A percentile compares a stretch with the other conserved stretches of the same genome.
Evolutionary conservation across 208 protist genomes (phyloP).

Genomic region (Acanthamoeba quina): DNA sequence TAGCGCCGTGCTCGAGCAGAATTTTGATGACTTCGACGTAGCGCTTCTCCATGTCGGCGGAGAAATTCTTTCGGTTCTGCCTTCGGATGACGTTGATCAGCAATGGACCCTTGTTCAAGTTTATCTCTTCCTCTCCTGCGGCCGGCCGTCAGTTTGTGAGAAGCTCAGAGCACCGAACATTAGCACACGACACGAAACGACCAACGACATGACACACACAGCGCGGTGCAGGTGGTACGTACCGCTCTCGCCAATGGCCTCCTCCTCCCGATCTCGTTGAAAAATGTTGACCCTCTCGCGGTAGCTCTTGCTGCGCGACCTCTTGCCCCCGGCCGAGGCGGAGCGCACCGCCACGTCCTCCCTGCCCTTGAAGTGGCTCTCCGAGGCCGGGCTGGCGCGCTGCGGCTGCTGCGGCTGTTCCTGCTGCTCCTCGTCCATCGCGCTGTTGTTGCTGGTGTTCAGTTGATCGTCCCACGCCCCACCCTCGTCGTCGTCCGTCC

Average conservation of each 20-base stretch:
- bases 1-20: not conserved
- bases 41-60: slow-evolving; percentile 5
- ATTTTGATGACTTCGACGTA: slow-evolving; percentile 16
- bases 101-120: not conserved
- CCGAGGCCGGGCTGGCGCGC: not conserved
- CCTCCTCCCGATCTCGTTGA: not conserved
- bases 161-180: not conserved
- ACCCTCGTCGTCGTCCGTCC: slow-evolving; percentile 7
- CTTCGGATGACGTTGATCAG: slow-evolving; percentile 37
- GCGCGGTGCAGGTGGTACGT: not conserved
- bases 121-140: slow-evolving; percentile 5
- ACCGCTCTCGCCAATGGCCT: slow-evolving; percentile 41
- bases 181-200: not conserved
- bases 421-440: not conserved
- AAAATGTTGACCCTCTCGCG: slow-evolving; percentile 42
- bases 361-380: not conserved
- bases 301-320: slow-evolving; percentile 56
- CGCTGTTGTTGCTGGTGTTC: not conserved
- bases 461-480: not conserved
- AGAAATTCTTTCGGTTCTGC: slow-evolving; percentile 3
- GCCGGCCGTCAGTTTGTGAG: not conserved
- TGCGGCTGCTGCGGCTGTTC: not conserved
- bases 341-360: not conserved
- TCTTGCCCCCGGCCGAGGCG: not conserved
- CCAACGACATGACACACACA: not conserved